Evolutionary conservation across 2,329 filamentous ascomycete species (phyloP), one percentile per base, ranked within the genome.

Genomic region (Fusarium falciforme): DNA sequence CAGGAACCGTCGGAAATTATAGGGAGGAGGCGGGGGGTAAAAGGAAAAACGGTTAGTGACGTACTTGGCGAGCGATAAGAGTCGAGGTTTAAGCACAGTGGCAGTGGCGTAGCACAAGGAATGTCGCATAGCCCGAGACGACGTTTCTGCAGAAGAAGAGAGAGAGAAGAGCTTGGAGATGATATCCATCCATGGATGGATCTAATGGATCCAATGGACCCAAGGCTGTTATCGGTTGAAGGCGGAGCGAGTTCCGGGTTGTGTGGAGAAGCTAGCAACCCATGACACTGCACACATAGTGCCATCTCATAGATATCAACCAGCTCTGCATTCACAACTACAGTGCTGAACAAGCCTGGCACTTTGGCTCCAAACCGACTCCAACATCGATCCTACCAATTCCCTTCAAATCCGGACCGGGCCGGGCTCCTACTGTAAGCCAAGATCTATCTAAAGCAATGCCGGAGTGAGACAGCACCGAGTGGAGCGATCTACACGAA

Each of bases 181-280:
- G 54, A 62, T 62, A 29, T 52, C 44, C 25, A 27, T 11, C 6
- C 16, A 52, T 52, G 44, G 16, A 49, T 40, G 35, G 47, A 52
- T 29, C 42, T 22, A 16, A 49, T 40, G 35, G 47, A 52, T 29
- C 42, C 42, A 47, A 47, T 27, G 42, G 47, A 52, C 12, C 35
- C 57, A 67, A 64, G 38, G 44, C 47, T 60, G 62, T 67, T 64
- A 57, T 75, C 60, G n/a, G 49, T 12, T 49, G 22, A 38, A 66
- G 65, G 72, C 57, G 70, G 66, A 47, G 42, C 42, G 42, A 27
- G 42, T 47, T 25, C 42, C 22, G 22, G 22, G 58, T 38, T 11
- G 61, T 33, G 62, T 73, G 67, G 71, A 55, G 66, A 71, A 64
- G 44, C 35, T 38, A 11, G 60, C 33, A 58, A 47, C 20, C 25